A percentile compares a stretch with the other conserved stretches of the same genome.
Conservation (phyloP, 805 yeast species). For the Ogataea nakhonphanomensis region DNA sequence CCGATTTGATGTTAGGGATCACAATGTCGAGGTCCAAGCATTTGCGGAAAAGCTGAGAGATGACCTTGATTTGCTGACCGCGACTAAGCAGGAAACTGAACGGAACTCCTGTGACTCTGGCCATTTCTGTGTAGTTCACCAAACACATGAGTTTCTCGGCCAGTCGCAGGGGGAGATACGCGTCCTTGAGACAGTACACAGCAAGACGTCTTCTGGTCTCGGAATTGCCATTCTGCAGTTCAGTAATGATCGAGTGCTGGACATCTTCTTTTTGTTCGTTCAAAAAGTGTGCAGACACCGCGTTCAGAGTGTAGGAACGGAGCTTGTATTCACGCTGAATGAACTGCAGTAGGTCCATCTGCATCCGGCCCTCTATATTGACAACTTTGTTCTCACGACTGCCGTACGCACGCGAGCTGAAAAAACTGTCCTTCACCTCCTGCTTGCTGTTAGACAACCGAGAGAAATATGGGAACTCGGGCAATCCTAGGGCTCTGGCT, state of each 20-base stretch:
- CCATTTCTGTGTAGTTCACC: constrained; percentile 98
- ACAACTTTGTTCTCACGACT: constrained; percentile 88
- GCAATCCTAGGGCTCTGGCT: constrained; percentile 66
- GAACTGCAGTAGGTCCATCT: constrained; percentile 87
- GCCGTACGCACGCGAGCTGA: constrained; percentile 95
- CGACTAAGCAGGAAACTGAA: constrained; percentile 82
- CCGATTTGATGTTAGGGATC: constrained; percentile 83
- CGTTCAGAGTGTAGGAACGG: constrained; percentile 90
- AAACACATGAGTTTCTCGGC: constrained; percentile 93
- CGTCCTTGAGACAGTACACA: constrained; percentile 95
- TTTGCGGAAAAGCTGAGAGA: constrained; percentile 91
- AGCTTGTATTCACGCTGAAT: constrained; percentile 92
- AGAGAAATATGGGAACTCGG: constrained; percentile 81
- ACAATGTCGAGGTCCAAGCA: constrained; percentile 84
- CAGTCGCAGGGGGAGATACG: constrained; percentile 83
- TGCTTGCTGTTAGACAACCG: constrained; percentile 66
- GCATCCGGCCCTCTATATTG: constrained; percentile 95
- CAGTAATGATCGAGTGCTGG: constrained; percentile 94
- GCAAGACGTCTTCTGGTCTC: constrained; percentile 95
- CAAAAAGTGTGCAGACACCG: constrained; percentile 90
- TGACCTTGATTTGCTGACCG: constrained; percentile 97
- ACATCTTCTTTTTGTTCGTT: constrained; percentile 98
- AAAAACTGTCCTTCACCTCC: constrained; percentile 74
- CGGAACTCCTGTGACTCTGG: constrained; percentile 98
- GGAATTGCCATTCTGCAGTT: constrained; percentile 84